A percentile compares a stretch with the other conserved stretches of the same genome.
phyloP scores from a whole-genome alignment of 768 basidiomycete genomes.

The Wakefieldia striispora region DNA sequence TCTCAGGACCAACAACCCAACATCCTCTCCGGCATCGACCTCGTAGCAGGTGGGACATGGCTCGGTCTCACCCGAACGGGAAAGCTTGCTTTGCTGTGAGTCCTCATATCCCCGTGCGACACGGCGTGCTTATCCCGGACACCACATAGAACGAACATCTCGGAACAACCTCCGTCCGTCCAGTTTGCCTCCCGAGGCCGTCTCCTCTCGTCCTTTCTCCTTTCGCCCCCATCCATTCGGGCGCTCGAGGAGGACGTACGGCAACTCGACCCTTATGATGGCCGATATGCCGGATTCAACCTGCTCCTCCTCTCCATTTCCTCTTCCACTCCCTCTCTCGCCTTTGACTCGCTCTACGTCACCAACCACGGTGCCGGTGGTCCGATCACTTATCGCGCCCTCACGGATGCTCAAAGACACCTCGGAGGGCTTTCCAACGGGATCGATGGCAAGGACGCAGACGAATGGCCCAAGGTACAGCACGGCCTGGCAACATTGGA shows the following conservation, averaged over 20 bases:
- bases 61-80: constrained; percentile 68
- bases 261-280: constrained; percentile 45
- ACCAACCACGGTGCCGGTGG: constrained; percentile 76
- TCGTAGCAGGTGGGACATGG: constrained; percentile 78
- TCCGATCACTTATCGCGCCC: constrained; percentile 48
- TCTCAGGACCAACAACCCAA: constrained; percentile 21
- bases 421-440: constrained; percentile 75
- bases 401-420: constrained; percentile 46
- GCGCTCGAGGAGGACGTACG: constrained; percentile 50
- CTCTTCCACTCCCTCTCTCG: constrained; percentile 28
- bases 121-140: not conserved
- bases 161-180: constrained; percentile 51
- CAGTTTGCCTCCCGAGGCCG: constrained; percentile 59
- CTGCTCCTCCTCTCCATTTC: constrained; percentile 56
- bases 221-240: constrained; percentile 37
- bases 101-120: not conserved
- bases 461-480: constrained; percentile 73
- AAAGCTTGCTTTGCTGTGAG: constrained; percentile 71
- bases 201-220: constrained; percentile 66
- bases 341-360: constrained; percentile 54
- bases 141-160: constrained; percentile 75
- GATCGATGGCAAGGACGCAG: constrained; percentile 57
- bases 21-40: constrained; percentile 75
- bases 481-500: constrained; percentile 52
- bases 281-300: constrained; percentile 78